Base-by-base conservation (phyloP, 106 monocot species). In the Iris macrosiphon region DNA sequence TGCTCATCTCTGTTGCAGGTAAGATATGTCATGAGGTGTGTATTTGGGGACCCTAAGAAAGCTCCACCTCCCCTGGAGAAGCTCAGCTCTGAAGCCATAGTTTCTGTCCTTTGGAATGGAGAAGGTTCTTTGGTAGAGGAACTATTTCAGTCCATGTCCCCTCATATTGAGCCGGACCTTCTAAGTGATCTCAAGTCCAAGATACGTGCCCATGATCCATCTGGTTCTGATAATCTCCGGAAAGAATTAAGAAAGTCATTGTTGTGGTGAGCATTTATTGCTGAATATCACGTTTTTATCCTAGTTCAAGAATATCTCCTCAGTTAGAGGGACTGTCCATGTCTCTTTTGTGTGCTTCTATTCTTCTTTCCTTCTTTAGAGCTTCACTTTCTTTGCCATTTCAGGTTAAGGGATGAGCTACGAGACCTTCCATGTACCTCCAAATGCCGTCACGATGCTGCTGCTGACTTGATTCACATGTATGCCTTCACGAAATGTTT, bases 391-490 rank as follows among this genome's bases (percentile, higher is more conserved):
- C 22, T 38, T 22, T 53, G 10, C 9, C 14, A 25, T 39, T 63
- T 29, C 60, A 89, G 88, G 88, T 76, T 89, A 42, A 71, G 88
- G 57, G 88, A 89, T 59, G 79, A 83, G 46, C 53, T 89, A 4
- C 64, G 88, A 34, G 72, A 52, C 53, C 65, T 89, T 21, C 75
- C 79, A 18, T 83, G 83, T 56, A 70, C 79, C n/a, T 58, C 75
- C 31, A 83, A 73, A 37, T 79, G 79, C 43, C 79, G 79, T 11
- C 83, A 89, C 65, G 88, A 89, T 64, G 88, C 72, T 60, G 88
- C 79, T 40, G 88, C 88, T 34, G 88, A 89, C 45, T 69, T 89
- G 56, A 60, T 89, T 62, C 83, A 89, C 67, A 76, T 83, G 49
- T 83, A 89, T 61, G 82, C 88, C 14, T 65, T 83, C 54, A 89